Conservation (phyloP, 257 asterid genomes). For the Dorcoceras hygrometricum region DNA sequence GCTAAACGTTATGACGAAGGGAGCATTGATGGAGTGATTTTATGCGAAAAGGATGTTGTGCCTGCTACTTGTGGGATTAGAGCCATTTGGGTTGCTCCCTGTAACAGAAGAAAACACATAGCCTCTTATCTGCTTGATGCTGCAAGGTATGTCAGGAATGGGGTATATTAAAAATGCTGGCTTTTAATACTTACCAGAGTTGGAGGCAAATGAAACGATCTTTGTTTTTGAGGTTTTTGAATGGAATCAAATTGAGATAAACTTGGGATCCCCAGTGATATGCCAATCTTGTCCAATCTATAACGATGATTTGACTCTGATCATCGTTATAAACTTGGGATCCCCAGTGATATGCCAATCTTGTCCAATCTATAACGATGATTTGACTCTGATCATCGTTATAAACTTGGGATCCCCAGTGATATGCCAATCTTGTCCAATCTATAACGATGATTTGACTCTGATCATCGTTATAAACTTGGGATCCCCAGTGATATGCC, state of each 20-base stretch:
- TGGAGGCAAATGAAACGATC: background rate
- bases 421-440: too few relatives aligned
- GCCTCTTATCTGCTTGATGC: conserved; percentile 77
- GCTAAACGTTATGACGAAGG: conserved; percentile 33
- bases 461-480: too few relatives aligned
- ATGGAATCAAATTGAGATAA: background rate
- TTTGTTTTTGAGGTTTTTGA: background rate
- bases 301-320: too few relatives aligned
- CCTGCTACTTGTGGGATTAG: conserved; percentile 79
- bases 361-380: too few relatives aligned
- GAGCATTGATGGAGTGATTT: conserved; percentile 41
- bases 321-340: too few relatives aligned
- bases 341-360: too few relatives aligned
- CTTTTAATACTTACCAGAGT: background rate
- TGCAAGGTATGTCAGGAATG: conserved; percentile 44
- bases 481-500: too few relatives aligned
- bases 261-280: too few relatives aligned
- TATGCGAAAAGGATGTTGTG: conserved; percentile 47
- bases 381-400: too few relatives aligned
- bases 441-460: too few relatives aligned
- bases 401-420: too few relatives aligned
- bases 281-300: too few relatives aligned
- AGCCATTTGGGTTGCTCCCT: conserved; percentile 87
- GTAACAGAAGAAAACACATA: conserved; percentile 70
- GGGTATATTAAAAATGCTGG: background rate